These are phyloP conservation scores for Melanopsichium pennsylvanicum DNA, from an alignment of 1,284 basidiomycete species.

Conservation along the genomic window DNA sequence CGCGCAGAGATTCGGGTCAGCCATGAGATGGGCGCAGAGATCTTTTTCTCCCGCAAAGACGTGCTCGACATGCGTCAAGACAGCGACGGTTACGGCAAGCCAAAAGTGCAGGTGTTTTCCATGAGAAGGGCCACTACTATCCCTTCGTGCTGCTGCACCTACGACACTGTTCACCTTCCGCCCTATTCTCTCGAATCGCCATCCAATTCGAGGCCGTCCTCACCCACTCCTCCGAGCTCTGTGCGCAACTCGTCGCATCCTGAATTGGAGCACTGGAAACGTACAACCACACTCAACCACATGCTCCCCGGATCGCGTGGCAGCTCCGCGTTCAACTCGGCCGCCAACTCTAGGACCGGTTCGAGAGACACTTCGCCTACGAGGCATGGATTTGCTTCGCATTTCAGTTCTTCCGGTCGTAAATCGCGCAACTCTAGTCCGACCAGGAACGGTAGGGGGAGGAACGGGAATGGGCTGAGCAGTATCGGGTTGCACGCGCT, in stretches of 20 bases:
- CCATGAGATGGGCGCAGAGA: constrained; percentile 62
- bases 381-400: constrained; percentile 42
- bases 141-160: constrained; percentile 59
- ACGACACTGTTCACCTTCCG: constrained; percentile 62
- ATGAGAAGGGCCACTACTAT: constrained; percentile 57
- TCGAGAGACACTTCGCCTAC: constrained; percentile 55
- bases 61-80: constrained; percentile 55
- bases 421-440: constrained; percentile 50
- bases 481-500: constrained; percentile 43
- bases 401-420: constrained; percentile 33
- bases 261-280: constrained; percentile 56
- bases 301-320: constrained; percentile 46
- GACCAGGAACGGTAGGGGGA: constrained; percentile 31
- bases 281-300: constrained; percentile 50
- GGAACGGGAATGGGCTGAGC: constrained; percentile 30
- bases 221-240: constrained; percentile 41
- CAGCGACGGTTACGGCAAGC: constrained; percentile 57
- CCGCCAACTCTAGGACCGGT: constrained; percentile 33
- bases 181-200: constrained; percentile 62
- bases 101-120: constrained; percentile 64
- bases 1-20: constrained; percentile 60
- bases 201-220: constrained; percentile 48
- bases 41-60: constrained; percentile 61
- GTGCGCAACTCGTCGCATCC: constrained; percentile 37
- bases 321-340: constrained; percentile 41